phyloP scores from a whole-genome alignment of 73 alveolate genomes.

The Paramecium pentaurelia region DNA sequence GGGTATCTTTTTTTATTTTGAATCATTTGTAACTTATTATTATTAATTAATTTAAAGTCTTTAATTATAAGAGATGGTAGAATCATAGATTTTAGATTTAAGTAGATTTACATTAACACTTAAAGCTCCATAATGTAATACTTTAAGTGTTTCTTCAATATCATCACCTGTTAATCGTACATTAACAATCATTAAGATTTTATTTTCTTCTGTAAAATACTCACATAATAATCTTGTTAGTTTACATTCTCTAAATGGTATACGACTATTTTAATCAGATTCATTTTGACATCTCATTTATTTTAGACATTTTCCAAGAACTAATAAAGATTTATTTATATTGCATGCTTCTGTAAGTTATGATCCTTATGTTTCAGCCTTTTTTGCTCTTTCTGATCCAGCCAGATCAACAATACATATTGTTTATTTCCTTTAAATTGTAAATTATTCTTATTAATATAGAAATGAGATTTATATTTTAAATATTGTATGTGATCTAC shows the following conservation, averaged over 20 bases:
- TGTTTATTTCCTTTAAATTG: background rate
- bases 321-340: conserved; percentile 69
- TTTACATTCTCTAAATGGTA: conserved; percentile 78
- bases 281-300: conserved; percentile 59
- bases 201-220: conserved; percentile 75
- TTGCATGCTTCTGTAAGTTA: conserved; percentile 77
- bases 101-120: conserved; percentile 2
- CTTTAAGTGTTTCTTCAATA: conserved; percentile 73
- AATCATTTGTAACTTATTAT: background rate
- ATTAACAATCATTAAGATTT: conserved; percentile 74
- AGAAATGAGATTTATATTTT: conserved; percentile 63
- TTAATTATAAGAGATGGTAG: background rate
- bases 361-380: conserved; percentile 71
- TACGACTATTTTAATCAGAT: conserved; percentile 49
- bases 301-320: conserved; percentile 76
- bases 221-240: conserved; percentile 75
- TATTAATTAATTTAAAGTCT: background rate
- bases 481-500: conserved; percentile 77
- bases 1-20: background rate
- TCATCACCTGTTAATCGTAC: conserved; percentile 71
- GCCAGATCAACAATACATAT: background rate
- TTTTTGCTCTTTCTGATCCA: conserved; percentile 73
- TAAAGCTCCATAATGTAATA: conserved; percentile 69
- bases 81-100: background rate
- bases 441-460: conserved; percentile 73